A percentile compares a stretch with the other conserved stretches of the same genome.
phyloP scores from a whole-genome alignment of 192 early-diverging fungal species.

The Funneliformis mosseae region DNA sequence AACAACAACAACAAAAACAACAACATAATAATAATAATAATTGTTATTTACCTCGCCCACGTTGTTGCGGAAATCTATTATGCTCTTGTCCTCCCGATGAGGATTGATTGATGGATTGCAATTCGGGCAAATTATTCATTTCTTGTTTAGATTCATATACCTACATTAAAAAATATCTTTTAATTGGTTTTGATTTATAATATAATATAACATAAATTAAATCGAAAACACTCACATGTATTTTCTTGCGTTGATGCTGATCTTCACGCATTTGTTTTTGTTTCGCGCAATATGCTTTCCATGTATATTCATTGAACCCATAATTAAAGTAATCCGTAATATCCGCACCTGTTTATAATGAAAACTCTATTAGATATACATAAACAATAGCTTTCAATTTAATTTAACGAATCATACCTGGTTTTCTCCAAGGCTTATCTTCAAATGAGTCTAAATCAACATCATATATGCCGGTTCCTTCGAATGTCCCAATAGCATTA shows the following conservation, averaged over 20 bases:
- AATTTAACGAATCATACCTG: slow-evolving; percentile 44
- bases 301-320: slow-evolving; percentile 96
- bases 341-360: slow-evolving; percentile 70
- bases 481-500: slow-evolving; percentile 72
- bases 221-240: slow-evolving; percentile 33
- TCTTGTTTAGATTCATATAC: slow-evolving; percentile 33
- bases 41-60: slow-evolving; percentile 13
- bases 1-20: too few species aligned
- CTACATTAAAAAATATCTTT: background rate
- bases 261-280: slow-evolving; percentile 88
- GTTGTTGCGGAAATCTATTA: slow-evolving; percentile 15
- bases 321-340: slow-evolving; percentile 99
- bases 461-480: slow-evolving; percentile 84
- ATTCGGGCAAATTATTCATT: slow-evolving; percentile 16
- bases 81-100: slow-evolving; percentile 3
- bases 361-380: slow-evolving; percentile 16
- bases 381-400: slow-evolving; percentile 1
- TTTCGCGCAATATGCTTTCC: slow-evolving; percentile 92
- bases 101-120: slow-evolving; percentile 19
- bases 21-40: background rate
- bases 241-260: slow-evolving; percentile 55
- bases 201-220: background rate
- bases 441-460: slow-evolving; percentile 90
- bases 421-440: slow-evolving; percentile 96
- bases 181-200: background rate